Percentiles rank a stretch among this genome's conserved stretches.
These are phyloP conservation scores for Mycena alexandri DNA, from an alignment of 768 basidiomycete species.

Conservation along the genomic window DNA sequence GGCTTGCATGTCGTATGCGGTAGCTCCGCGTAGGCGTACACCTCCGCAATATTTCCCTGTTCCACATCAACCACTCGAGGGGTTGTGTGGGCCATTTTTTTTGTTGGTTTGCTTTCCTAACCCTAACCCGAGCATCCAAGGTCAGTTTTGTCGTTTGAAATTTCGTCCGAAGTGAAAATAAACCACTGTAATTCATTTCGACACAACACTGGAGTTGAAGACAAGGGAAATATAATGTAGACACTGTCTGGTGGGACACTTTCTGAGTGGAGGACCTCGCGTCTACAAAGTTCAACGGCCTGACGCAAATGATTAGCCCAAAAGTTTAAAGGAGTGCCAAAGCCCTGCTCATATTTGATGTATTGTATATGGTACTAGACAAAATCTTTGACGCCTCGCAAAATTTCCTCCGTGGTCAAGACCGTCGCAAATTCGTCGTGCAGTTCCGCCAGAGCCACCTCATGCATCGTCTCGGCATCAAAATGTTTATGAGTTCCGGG, in stretches of 20 bases:
- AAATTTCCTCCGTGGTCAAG: slow-evolving; percentile 34
- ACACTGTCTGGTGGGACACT: no score
- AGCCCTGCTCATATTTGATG: no score
- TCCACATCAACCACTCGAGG: slow-evolving; percentile 17
- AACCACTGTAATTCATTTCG: no score
- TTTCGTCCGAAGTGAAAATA: no score
- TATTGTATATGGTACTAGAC: neutral
- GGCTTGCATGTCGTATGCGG: slow-evolving; percentile 2
- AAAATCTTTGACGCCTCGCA: slow-evolving; percentile 10
- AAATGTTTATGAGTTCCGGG: slow-evolving; percentile 33
- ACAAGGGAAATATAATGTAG: no score
- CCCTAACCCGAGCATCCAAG: slow-evolving; percentile 5
- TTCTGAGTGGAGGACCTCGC: no score
- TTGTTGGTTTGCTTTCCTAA: neutral
- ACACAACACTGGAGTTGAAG: no score
- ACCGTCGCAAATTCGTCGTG: slow-evolving; percentile 44
- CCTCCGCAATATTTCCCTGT: slow-evolving; percentile 22
- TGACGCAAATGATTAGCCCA: no score
- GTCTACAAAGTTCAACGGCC: no score
- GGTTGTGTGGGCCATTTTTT: slow-evolving; percentile 25
- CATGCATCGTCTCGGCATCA: slow-evolving; percentile 42
- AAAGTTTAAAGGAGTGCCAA: no score
- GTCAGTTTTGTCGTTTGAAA: no score
- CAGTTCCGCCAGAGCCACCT: slow-evolving; percentile 39
- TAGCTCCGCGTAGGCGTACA: slow-evolving; percentile 12